Base-by-base conservation (phyloP, 192 early-diverging fungal species). In the Allomyces macrogynus region DNA sequence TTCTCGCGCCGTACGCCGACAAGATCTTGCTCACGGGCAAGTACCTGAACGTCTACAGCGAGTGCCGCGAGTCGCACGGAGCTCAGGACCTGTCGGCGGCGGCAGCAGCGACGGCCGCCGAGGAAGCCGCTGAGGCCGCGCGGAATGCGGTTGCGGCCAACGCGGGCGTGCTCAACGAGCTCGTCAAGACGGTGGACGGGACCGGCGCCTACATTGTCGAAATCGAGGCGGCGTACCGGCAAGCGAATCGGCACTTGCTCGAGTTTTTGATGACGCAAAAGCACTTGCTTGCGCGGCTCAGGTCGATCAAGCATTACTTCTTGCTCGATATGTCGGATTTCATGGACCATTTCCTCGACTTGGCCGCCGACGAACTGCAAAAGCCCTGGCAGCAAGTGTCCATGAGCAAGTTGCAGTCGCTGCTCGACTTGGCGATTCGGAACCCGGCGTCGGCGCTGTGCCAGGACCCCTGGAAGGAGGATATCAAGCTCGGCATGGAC, bases 281-380 rank as follows among this genome's bases (percentile, higher is more conserved):
- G 64, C 74, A 87, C 66, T 75, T 97, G 23, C 76, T 92, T 63
- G 80, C 75, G 23, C 76, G 91, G 23, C 75, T 95, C 71, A 70
- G 86, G 75, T 94, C 92, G 5, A 72, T 96, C 24, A 99, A 99
- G 74, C 86, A 84, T 44, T 95, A 91, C 72, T 87, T 95, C 62
- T 77, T 99, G 64, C 78, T 97, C 66, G 90, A 94, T 69, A 89
- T 89, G 69, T 89, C 89, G 0, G 96, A 99, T 69, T 99, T 87
- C 68, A 72, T 99, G 60, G 89, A 84, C 1, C 92, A 93, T 57
- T 99, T 99, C 70, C 69, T 99, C 60, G 96, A 99, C 70, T 74
- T 96, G 32, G 91, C 91, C 16, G 76, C 77, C 22, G 74, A 70
- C 16, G 88, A 94, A 67, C 69, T 94, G n/a, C 80, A 84, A 54